Percentiles rank a stretch among this genome's conserved stretches.
These are phyloP conservation scores for Penicillium sp. DNA, from an alignment of 2,329 filamentous ascomycete genomes.

Conservation along the genomic window DNA sequence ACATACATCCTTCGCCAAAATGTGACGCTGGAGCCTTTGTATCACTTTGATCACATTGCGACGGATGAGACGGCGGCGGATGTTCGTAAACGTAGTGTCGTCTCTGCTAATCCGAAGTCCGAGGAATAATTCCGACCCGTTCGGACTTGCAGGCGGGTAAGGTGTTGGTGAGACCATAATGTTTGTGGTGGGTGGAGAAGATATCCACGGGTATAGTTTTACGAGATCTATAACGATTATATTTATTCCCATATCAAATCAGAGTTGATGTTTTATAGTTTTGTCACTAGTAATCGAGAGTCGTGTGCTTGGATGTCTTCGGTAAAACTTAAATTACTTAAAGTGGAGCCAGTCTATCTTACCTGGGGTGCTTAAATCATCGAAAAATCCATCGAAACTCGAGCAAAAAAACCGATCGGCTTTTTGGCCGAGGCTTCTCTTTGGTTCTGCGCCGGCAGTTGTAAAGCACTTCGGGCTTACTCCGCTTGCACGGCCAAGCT, in stretches of 20 bases:
- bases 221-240: neutral
- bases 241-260: neutral
- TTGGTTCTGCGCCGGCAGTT: neutral
- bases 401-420: neutral
- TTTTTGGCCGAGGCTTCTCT: neutral
- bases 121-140: neutral
- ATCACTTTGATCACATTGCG: constrained; percentile 43
- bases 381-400: neutral
- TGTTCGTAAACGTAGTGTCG: neutral
- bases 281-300: neutral
- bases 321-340: neutral
- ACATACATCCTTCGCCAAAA: constrained; percentile 55
- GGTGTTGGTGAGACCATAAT: neutral
- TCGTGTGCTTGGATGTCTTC: neutral
- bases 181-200: too few species aligned
- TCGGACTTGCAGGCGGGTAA: neutral
- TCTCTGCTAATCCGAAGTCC: neutral
- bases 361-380: neutral
- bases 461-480: neutral
- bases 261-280: neutral
- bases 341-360: neutral
- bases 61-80: neutral
- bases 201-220: neutral
- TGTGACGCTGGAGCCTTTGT: constrained; percentile 50
- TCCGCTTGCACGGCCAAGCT: too few species aligned